Percentiles rank a stretch among this genome's conserved stretches.
These are phyloP conservation scores for Orbilia brochopaga DNA, from an alignment of 2,329 filamentous ascomycete species.

Conservation along the genomic window DNA sequence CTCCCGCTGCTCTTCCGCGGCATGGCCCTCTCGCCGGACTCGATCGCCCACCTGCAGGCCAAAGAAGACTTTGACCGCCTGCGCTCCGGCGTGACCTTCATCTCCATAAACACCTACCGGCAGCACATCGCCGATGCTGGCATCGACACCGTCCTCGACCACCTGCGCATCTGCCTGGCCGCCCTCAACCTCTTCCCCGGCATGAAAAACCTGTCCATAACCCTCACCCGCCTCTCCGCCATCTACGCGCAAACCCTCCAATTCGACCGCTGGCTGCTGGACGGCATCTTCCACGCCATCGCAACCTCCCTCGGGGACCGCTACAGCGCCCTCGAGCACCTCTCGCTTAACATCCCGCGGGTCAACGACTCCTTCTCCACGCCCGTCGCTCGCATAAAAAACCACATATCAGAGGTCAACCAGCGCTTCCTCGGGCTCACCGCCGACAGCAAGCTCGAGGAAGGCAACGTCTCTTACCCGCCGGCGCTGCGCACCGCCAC, in stretches of 20 bases:
- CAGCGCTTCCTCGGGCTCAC: background rate
- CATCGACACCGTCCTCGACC: too few species aligned
- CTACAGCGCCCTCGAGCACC: background rate
- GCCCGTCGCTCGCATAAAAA: background rate
- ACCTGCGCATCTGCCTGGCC: too few species aligned
- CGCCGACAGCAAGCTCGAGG: background rate
- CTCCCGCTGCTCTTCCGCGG: background rate
- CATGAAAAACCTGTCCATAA: too few species aligned
- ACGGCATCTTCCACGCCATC: background rate
- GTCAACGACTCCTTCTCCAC: background rate
- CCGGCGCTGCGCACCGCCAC: background rate
- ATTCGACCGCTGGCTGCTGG: background rate
- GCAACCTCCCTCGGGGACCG: background rate
- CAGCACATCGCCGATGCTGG: too few species aligned
- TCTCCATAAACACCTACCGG: background rate
- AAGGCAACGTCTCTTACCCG: background rate
- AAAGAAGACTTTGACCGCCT: background rate
- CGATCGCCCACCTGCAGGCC: background rate
- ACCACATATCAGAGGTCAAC: background rate
- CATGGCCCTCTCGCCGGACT: background rate
- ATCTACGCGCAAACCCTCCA: background rate
- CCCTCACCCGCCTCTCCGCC: too few species aligned
- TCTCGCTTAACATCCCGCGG: background rate
- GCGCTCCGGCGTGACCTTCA: background rate
- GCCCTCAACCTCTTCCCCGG: too few species aligned